Evolutionary conservation across 441 rosid genomes (phyloP).

Genomic region (Viola pubescens): DNA sequence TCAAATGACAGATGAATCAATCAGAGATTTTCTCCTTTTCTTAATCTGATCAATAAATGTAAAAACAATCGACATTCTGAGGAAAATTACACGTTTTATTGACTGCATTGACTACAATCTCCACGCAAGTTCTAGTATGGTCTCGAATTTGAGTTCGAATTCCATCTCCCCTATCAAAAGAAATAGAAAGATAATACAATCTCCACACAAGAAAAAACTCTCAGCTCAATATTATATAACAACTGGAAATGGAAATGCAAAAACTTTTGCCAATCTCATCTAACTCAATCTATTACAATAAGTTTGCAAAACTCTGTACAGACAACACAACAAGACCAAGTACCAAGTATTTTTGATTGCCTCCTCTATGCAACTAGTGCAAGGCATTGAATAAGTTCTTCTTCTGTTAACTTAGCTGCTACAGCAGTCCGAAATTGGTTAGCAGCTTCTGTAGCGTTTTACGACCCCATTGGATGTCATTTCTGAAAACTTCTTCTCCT

Average conservation of each 20-base stretch:
- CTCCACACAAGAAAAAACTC: neutral
- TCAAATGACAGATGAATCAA: too few species aligned
- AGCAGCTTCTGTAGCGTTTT: conserved; percentile 49
- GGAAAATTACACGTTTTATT: too few species aligned
- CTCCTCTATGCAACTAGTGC: neutral
- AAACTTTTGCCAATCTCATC: neutral
- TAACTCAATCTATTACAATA: neutral
- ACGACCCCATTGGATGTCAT: conserved; percentile 62
- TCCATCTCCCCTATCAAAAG: too few species aligned
- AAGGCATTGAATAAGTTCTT: neutral
- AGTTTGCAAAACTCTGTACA: neutral
- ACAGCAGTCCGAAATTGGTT: conserved; percentile 41
- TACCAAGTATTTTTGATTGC: neutral
- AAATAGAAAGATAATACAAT: too few species aligned
- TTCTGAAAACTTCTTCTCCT: conserved; percentile 22
- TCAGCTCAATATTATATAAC: neutral
- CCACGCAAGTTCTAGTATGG: too few species aligned
- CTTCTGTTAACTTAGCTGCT: conserved; percentile 5
- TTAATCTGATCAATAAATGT: too few species aligned
- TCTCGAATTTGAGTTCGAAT: too few species aligned
- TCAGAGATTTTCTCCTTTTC: too few species aligned
- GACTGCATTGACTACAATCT: too few species aligned
- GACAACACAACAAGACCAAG: neutral
- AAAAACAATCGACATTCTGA: too few species aligned
- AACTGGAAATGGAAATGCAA: neutral